Base-by-base conservation (phyloP, 1,284 basidiomycete genomes). In the Ustilago nuda region DNA sequence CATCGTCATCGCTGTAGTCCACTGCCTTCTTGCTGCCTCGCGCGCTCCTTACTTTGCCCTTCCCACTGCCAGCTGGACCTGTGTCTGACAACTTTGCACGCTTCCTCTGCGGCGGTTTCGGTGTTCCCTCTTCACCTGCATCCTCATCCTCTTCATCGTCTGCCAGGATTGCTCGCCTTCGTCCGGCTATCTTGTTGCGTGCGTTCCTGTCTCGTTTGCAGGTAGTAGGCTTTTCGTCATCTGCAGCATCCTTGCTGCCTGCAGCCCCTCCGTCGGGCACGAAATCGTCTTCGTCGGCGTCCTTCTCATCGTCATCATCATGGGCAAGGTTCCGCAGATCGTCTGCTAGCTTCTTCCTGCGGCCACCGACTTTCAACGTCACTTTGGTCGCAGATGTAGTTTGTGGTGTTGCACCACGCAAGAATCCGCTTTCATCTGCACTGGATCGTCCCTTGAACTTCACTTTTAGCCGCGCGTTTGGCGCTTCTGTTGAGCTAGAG, bases 141-240 rank as follows among this genome's bases (percentile, higher is more conserved):
- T 50, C 60, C 4, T 60, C 63, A 3, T 65, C 62, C 13, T 61
- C 68, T 43, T 72, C 63, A 12, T 72, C 70, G n/a, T 66, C 64
- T 32, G 61, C 64, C 5, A 72, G 33, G 8, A 56, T 50, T 1
- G 61, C 54, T 41, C 65, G 41, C 11, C 63, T 51, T 8, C 69
- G 50, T n/a, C 53, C 59, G 11, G 39, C 37, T n/a, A 60, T 33
- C 27, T 60, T 59, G 39, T 15, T 46, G n/a, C 68, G 53, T 35
- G 52, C 11, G 11, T 12, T 53, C n/a, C 61, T 56, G 35, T 53
- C 57, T 5, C 64, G 52, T 23, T 72, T 72, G 19, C 64, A 57
- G 8, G 8, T 33, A 7, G 48, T 9, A 6, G 33, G n/a, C 35
- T 23, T 30, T 15, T 53, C 41, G 9, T 43, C 58, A 8, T 55